These are phyloP conservation scores for Kandelia obovata DNA, from an alignment of 345 rosid genomes.

Conservation along the genomic window DNA sequence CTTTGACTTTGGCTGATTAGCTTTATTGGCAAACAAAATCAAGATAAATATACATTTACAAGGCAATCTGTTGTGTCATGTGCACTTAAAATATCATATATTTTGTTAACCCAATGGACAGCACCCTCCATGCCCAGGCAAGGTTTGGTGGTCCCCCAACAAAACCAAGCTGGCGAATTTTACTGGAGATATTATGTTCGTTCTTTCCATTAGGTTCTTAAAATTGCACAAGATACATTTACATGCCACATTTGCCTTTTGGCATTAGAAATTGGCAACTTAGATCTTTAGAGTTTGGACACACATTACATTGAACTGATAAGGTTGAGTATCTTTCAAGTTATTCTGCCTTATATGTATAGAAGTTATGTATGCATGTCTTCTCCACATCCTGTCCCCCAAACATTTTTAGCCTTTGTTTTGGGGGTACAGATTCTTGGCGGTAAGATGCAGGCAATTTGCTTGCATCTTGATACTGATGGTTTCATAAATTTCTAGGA, in stretches of 20 bases:
- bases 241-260: too few relatives aligned
- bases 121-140: too few relatives aligned
- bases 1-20: not conserved
- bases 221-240: too few relatives aligned
- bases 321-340: too few relatives aligned
- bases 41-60: not conserved
- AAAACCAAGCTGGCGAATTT: too few relatives aligned
- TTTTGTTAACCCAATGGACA: too few relatives aligned
- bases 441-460: not conserved
- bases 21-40: not conserved
- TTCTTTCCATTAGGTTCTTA: too few relatives aligned
- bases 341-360: too few relatives aligned
- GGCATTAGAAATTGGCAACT: slow-evolving; percentile 1
- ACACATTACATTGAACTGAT: too few relatives aligned
- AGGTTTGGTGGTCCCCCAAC: too few relatives aligned
- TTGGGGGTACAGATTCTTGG: not conserved
- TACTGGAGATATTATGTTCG: not conserved
- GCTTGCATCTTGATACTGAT: not conserved
- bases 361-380: too few relatives aligned
- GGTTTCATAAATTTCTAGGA: slow-evolving; percentile 31
- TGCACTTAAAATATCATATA: slow-evolving; percentile 46
- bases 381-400: not conserved
- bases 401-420: not conserved
- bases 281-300: not conserved
- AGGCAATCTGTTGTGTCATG: too few relatives aligned